phyloP scores from a whole-genome alignment of 2,329 filamentous ascomycete species.

The Pezicula radicicola region DNA sequence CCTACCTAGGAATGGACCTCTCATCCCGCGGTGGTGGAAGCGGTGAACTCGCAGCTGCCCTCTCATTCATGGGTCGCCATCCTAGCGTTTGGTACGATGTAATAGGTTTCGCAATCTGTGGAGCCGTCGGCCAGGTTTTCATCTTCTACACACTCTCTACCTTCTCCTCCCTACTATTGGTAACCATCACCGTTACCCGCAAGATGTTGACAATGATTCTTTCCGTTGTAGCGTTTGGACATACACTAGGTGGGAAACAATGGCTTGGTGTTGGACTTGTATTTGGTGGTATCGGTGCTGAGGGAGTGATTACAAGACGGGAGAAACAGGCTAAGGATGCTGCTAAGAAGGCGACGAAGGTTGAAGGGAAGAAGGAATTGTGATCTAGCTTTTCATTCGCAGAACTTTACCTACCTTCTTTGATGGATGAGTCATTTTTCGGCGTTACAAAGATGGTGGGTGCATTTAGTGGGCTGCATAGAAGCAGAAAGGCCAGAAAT shows the following conservation, averaged over 20 bases:
- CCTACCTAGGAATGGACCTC: conserved; percentile 65
- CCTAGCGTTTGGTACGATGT: conserved; percentile 85
- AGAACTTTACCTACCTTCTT: not conserved
- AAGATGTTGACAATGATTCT: conserved; percentile 99
- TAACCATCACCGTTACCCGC: conserved; percentile 93
- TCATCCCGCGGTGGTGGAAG: conserved; percentile 48
- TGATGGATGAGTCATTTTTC: not conserved
- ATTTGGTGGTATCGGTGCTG: conserved; percentile 91
- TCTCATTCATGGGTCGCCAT: conserved; percentile 76
- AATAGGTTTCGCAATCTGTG: conserved; percentile 83
- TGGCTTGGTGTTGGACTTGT: conserved; percentile 91
- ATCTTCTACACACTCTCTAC: conserved; percentile 95
- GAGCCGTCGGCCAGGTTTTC: conserved; percentile 92
- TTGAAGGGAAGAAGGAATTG: conserved; percentile 20
- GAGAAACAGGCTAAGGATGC: conserved; percentile 82
- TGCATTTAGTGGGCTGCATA: not conserved
- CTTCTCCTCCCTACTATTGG: conserved; percentile 87
- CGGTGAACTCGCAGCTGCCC: conserved; percentile 76
- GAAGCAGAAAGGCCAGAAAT: not conserved
- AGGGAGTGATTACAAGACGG: conserved; percentile 74
- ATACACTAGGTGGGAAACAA: conserved; percentile 82
- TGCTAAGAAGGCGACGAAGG: conserved; percentile 41
- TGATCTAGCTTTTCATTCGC: not conserved
- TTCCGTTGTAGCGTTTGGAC: conserved; percentile 91
- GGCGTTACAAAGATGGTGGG: not conserved